Conservation (phyloP, 192 early-diverging fungal species). For the Mortierella antarctica region DNA sequence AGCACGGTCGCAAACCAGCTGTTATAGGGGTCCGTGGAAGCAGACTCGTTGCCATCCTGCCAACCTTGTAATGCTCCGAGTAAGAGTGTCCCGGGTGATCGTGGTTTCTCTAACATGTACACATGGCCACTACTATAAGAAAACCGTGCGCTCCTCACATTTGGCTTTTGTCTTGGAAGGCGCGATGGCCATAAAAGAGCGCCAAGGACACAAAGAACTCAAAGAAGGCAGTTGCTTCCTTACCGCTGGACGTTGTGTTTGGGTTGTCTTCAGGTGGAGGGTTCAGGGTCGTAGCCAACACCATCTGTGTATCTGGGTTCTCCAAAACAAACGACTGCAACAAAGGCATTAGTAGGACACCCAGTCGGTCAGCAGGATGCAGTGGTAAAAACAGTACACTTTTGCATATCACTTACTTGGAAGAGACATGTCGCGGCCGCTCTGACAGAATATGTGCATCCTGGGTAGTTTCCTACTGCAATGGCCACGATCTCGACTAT, state of each 20-base stretch:
- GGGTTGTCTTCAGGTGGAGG: slow-evolving; percentile 81
- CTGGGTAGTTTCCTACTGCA: slow-evolving; percentile 70
- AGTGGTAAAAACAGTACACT: neutral
- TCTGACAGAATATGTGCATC: slow-evolving; percentile 69
- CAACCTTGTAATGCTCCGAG: slow-evolving; percentile 83
- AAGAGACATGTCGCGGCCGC: slow-evolving; percentile 88
- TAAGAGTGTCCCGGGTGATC: slow-evolving; percentile 91
- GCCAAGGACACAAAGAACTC: no score
- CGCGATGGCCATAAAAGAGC: no score
- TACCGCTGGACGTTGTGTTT: slow-evolving; percentile 65
- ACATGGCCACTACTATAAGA: no score
- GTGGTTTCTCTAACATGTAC: slow-evolving; percentile 57
- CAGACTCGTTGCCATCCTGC: slow-evolving; percentile 62
- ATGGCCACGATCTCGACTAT: slow-evolving; percentile 84
- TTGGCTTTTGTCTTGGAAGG: no score
- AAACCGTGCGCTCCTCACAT: no score
- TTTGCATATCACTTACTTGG: slow-evolving; percentile 46
- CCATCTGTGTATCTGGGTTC: slow-evolving; percentile 90
- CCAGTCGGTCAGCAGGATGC: neutral
- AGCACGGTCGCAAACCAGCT: slow-evolving; percentile 91
- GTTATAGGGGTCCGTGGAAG: slow-evolving; percentile 78
- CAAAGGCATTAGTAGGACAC: neutral
- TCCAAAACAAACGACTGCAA: slow-evolving; percentile 76
- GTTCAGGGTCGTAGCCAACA: slow-evolving; percentile 86
- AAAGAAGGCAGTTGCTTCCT: neutral